Evolutionary conservation across 2,329 filamentous ascomycete genomes (phyloP).

Genomic region (Colletotrichum paranaense): DNA sequence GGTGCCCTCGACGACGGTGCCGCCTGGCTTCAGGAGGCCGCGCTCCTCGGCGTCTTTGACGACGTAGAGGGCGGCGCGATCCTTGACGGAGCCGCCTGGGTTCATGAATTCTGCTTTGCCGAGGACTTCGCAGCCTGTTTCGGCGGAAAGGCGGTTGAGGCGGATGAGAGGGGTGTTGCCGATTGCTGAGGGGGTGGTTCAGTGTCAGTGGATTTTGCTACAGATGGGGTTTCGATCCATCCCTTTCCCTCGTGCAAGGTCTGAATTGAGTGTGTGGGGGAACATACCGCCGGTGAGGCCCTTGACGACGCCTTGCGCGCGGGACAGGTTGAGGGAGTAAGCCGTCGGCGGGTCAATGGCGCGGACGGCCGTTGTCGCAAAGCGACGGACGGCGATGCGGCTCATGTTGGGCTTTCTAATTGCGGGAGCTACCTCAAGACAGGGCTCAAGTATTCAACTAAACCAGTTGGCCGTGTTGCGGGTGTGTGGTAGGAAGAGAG

Average conservation of each 20-base stretch:
- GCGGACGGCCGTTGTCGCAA: slow-evolving; percentile 70
- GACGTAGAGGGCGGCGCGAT: slow-evolving; percentile 93
- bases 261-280: not conserved
- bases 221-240: not conserved
- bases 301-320: slow-evolving; percentile 81
- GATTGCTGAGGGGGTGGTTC: slow-evolving; percentile 72
- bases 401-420: slow-evolving; percentile 66
- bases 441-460: too few relatives aligned
- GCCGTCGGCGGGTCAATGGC: slow-evolving; percentile 58
- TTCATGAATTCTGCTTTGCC: slow-evolving; percentile 99
- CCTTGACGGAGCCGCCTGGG: slow-evolving; percentile 95
- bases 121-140: slow-evolving; percentile 93
- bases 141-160: slow-evolving; percentile 85
- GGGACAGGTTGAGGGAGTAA: slow-evolving; percentile 79
- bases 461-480: not conserved
- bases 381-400: slow-evolving; percentile 73
- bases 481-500: not conserved
- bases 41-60: slow-evolving; percentile 93
- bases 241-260: not conserved
- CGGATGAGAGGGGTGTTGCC: slow-evolving; percentile 96
- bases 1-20: slow-evolving; percentile 96
- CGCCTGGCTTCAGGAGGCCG: slow-evolving; percentile 84
- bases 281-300: slow-evolving; percentile 85
- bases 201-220: not conserved
- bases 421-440: not conserved